Evolutionary conservation across 2,329 filamentous ascomycete genomes (phyloP).

Genomic region (Zasmidium angulare): DNA sequence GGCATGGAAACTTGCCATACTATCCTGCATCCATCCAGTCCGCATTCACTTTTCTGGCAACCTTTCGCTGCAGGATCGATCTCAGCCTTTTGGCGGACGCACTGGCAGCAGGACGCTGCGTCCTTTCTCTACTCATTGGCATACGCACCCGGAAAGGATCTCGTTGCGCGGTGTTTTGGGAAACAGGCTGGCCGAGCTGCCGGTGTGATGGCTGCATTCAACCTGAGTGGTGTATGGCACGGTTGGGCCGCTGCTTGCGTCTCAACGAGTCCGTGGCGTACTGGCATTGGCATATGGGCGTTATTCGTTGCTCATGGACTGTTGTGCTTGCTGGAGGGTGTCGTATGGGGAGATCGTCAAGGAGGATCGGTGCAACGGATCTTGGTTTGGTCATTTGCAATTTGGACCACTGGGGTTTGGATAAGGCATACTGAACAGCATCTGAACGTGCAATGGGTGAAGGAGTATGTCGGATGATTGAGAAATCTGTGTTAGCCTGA

Average conservation of each 20-base stretch:
- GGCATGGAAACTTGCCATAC: constrained; percentile 17
- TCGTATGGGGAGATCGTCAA: constrained; percentile 11
- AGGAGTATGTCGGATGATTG: no score
- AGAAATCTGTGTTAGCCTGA: no score
- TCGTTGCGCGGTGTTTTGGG: constrained; percentile 2
- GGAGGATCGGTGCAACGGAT: constrained; percentile 15
- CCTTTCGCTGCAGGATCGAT: constrained; percentile 21
- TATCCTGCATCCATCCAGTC: constrained; percentile 13
- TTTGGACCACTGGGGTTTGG: constrained; percentile 14
- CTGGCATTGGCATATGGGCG: constrained; percentile 17
- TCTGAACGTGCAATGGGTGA: background rate
- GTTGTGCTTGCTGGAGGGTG: constrained; percentile 14
- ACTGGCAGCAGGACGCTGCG: constrained; percentile 22
- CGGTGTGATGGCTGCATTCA: constrained; percentile 21
- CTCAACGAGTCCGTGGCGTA: constrained; percentile 9
- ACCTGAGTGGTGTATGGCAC: constrained; percentile 24
- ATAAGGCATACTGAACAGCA: background rate
- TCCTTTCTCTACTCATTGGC: constrained; percentile 18
- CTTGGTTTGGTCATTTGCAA: constrained; percentile 9
- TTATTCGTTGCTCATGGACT: constrained; percentile 21
- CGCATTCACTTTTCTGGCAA: constrained; percentile 19
- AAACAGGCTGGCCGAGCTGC: constrained; percentile 3
- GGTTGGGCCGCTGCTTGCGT: constrained; percentile 18
- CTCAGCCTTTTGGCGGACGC: constrained; percentile 19
- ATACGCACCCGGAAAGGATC: constrained; percentile 12